Conservation (phyloP, 2,329 filamentous ascomycete genomes). For the Plenodomus lindquistii region DNA sequence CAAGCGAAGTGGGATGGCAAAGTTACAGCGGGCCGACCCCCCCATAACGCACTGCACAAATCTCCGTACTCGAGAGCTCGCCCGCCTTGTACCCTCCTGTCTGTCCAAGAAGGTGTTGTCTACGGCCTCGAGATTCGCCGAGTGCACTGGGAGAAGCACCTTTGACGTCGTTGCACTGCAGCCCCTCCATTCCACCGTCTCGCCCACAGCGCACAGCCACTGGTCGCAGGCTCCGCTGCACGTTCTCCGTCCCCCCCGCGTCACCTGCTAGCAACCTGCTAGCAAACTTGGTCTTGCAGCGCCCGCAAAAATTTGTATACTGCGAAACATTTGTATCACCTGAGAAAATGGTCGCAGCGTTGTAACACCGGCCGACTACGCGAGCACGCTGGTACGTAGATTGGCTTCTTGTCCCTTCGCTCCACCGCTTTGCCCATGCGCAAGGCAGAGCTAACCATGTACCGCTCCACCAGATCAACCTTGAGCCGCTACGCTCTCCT, state of each 20-base stretch:
- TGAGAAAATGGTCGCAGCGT: constrained; percentile 36
- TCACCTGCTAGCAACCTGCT: constrained; percentile 31
- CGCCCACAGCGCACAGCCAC: constrained; percentile 21
- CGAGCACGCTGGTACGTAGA: constrained; percentile 35
- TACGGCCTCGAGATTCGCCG: constrained; percentile 11
- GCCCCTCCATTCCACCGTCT: constrained; percentile 8
- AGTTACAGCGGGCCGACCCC: constrained; percentile 6
- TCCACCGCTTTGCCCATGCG: constrained; percentile 21
- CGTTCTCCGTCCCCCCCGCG: constrained; percentile 34
- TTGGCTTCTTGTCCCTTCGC: constrained; percentile 26
- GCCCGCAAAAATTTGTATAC: constrained; percentile 25
- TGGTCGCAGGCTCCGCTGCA: constrained; percentile 22
- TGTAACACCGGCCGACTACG: constrained; percentile 38
- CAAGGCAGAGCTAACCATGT: constrained; percentile 38
- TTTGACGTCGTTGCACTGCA: constrained; percentile 31
- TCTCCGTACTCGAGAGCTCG: constrained; percentile 15
- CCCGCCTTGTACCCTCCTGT: constrained; percentile 1
- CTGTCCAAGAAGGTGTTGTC: constrained; percentile 7
- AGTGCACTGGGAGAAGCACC: constrained; percentile 11
- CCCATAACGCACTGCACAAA: constrained; percentile 18
- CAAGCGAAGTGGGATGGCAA: constrained; percentile 11
- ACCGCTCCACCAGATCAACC: constrained; percentile 33
- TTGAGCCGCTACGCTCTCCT: constrained; percentile 27
- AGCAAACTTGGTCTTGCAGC: constrained; percentile 37
- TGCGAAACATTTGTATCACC: constrained; percentile 15